phyloP scores from a whole-genome alignment of 2,329 filamentous ascomycete genomes.

The Pleoardoris graminearum region DNA sequence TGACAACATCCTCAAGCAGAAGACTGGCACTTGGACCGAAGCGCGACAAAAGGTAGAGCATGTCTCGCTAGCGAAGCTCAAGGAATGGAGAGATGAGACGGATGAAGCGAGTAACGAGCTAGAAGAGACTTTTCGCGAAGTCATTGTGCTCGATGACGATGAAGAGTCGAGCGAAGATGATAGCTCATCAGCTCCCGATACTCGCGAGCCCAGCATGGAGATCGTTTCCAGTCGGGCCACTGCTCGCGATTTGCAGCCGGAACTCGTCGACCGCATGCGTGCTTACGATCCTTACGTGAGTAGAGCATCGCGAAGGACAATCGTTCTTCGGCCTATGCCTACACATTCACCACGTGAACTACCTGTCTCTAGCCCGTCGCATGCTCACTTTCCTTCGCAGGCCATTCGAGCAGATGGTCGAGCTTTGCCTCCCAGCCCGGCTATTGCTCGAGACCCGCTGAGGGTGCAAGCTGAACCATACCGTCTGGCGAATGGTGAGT shows the following conservation, averaged over 20 bases:
- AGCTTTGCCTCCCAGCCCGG: slow-evolving; percentile 1
- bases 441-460: slow-evolving; percentile 3
- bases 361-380: slow-evolving; percentile 12
- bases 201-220: slow-evolving; percentile 38
- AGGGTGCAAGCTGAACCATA: slow-evolving; percentile 11
- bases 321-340: slow-evolving; percentile 24
- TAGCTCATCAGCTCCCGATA: slow-evolving; percentile 23
- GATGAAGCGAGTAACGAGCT: slow-evolving; percentile 55
- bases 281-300: slow-evolving; percentile 19
- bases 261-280: slow-evolving; percentile 21
- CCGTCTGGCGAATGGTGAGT: slow-evolving; percentile 13
- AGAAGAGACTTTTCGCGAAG: slow-evolving; percentile 65
- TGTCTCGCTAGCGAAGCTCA: slow-evolving; percentile 58
- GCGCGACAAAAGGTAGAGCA: slow-evolving; percentile 60
- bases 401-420: slow-evolving; percentile 10
- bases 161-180: slow-evolving; percentile 32
- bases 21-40: slow-evolving; percentile 56
- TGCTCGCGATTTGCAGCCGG: slow-evolving; percentile 37
- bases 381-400: slow-evolving; percentile 11
- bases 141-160: slow-evolving; percentile 65
- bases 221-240: slow-evolving; percentile 38
- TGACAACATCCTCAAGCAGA: slow-evolving; percentile 59
- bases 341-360: slow-evolving; percentile 12
- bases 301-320: slow-evolving; percentile 27
- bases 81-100: slow-evolving; percentile 65